Percentiles rank a stretch among this genome's conserved stretches.
phyloP scores from a whole-genome alignment of 2,329 filamentous ascomycete species.

The Cladosporium velox region DNA sequence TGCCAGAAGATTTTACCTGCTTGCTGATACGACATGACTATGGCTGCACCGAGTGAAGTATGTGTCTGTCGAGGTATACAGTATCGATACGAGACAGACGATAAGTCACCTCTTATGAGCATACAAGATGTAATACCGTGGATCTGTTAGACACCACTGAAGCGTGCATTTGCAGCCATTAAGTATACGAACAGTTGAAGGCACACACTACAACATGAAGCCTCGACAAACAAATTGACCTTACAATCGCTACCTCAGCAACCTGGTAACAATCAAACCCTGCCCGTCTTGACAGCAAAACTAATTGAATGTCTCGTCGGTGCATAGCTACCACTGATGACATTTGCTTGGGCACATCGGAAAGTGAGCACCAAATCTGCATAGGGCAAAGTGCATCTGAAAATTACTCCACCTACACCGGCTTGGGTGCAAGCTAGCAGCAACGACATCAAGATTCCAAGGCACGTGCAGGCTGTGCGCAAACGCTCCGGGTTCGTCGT shows the following conservation, averaged over 20 bases:
- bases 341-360: not conserved
- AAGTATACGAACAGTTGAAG: not conserved
- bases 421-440: not conserved
- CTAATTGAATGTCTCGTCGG: not conserved
- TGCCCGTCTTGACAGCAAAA: not conserved
- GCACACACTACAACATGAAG: not conserved
- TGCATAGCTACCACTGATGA: not conserved
- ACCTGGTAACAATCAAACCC: not conserved
- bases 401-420: not conserved
- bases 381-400: constrained; percentile 1
- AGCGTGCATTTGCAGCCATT: not conserved
- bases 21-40: not conserved
- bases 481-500: constrained; percentile 1
- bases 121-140: not conserved
- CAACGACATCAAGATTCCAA: not conserved
- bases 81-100: not conserved
- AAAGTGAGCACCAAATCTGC: constrained; percentile 1
- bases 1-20: not conserved
- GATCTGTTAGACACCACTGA: not conserved
- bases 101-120: not conserved
- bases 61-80: not conserved
- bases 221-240: not conserved
- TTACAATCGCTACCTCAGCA: not conserved
- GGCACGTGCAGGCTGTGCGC: constrained; percentile 6
- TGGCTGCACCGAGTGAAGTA: not conserved